A percentile compares a stretch with the other conserved stretches of the same genome.
These are phyloP conservation scores for Nyssa sinensis DNA, from an alignment of 148 eudicot genomes.

Conservation along the genomic window DNA sequence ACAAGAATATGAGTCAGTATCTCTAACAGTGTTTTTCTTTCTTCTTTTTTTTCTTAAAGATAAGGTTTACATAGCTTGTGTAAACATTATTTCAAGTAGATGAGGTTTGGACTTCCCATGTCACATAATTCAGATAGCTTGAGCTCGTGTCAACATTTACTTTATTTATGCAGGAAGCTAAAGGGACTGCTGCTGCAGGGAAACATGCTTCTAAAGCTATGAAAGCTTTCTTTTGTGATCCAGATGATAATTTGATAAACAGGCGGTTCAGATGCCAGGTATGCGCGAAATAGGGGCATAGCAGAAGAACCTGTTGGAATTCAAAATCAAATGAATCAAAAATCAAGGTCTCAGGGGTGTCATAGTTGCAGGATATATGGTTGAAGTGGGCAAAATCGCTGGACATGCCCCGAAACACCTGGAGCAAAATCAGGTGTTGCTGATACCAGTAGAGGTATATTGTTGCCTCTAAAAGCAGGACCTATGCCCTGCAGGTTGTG, in stretches of 20 bases:
- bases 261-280: slow-evolving; percentile 56
- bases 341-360: slow-evolving; percentile 20
- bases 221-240: slow-evolving; percentile 77
- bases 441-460: neutral
- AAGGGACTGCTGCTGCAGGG: slow-evolving; percentile 73
- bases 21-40: no score
- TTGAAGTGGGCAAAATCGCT: slow-evolving; percentile 56
- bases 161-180: slow-evolving; percentile 63
- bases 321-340: slow-evolving; percentile 25
- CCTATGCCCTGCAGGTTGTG: slow-evolving; percentile 20
- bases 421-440: neutral
- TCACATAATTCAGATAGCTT: neutral
- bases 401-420: slow-evolving; percentile 48
- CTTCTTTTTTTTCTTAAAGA: no score
- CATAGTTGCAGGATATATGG: slow-evolving; percentile 58
- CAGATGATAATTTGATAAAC: slow-evolving; percentile 42
- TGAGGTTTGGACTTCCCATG: neutral
- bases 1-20: no score
- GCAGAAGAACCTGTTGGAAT: slow-evolving; percentile 62
- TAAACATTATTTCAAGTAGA: no score
- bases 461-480: slow-evolving; percentile 3
- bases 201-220: slow-evolving; percentile 78
- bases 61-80: no score
- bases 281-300: slow-evolving; percentile 82
- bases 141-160: neutral